Evolutionary conservation across 2,329 filamentous ascomycete species (phyloP).

Genomic region (Aspergillus chevalieri): DNA sequence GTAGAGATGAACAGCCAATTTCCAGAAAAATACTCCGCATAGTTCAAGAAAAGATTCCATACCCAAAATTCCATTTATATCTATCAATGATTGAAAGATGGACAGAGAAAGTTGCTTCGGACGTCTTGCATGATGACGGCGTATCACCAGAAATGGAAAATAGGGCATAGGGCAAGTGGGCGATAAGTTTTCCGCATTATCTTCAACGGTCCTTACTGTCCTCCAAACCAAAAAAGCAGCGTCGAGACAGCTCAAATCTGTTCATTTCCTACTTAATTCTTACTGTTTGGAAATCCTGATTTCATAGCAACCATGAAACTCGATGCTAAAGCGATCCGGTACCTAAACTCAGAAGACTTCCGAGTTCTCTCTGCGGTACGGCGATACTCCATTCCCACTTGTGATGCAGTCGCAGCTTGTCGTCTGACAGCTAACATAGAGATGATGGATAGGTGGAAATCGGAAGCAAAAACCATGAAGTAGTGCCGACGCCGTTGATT

Average conservation of each 20-base stretch:
- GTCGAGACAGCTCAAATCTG: neutral
- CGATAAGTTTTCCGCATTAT: constrained; percentile 25
- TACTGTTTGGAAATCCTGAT: too few species aligned
- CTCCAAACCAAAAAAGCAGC: neutral
- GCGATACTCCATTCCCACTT: constrained; percentile 11
- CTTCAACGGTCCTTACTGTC: neutral
- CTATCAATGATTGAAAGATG: too few species aligned
- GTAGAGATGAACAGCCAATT: too few species aligned
- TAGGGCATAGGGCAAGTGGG: constrained; percentile 36
- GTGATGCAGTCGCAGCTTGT: constrained; percentile 14
- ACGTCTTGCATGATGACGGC: neutral
- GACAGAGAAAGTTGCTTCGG: too few species aligned
- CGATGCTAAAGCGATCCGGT: constrained; percentile 87
- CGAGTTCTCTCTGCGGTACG: constrained; percentile 83
- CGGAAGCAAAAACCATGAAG: constrained; percentile 93
- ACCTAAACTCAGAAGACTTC: constrained; percentile 91
- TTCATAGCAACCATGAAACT: constrained; percentile 66
- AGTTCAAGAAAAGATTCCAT: too few species aligned
- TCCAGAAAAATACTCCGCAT: too few species aligned
- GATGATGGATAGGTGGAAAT: constrained; percentile 65
- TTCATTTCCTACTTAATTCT: neutral
- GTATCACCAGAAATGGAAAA: constrained; percentile 20
- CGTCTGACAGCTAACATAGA: constrained; percentile 32
- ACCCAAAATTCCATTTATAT: too few species aligned
- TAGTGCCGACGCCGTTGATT: constrained; percentile 87